Base-by-base conservation (phyloP, 75 land plant genomes). In the Selaginella tamariscina region DNA sequence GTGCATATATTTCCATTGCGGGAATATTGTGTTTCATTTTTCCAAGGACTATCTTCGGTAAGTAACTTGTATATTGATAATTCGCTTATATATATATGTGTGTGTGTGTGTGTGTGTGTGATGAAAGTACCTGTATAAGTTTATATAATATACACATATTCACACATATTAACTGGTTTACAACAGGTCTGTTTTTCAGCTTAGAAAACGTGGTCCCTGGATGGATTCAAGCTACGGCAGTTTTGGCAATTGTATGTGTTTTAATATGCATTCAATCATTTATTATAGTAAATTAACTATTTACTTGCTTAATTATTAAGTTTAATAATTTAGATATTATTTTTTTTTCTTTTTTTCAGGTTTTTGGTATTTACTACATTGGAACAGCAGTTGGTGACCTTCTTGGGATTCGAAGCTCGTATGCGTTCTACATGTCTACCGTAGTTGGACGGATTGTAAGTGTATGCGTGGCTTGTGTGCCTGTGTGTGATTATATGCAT, bases 281-380 rank as follows among this genome's bases (percentile, higher is more conserved):
- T n/a, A n/a, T n/a, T n/a, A n/a, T n/a, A n/a, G n/a, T n/a, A n/a
- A n/a, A n/a, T n/a, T n/a, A n/a, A n/a, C n/a, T n/a, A n/a, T n/a
- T n/a, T n/a, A n/a, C n/a, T n/a, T n/a, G n/a, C n/a, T n/a, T n/a
- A n/a, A n/a, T n/a, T n/a, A n/a, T n/a, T n/a, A n/a, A n/a, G n/a
- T n/a, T n/a, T n/a, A n/a, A n/a, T n/a, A n/a, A n/a, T n/a, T n/a
- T n/a, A n/a, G n/a, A n/a, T n/a, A n/a, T n/a, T n/a, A n/a, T n/a
- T n/a, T n/a, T n/a, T n/a, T n/a, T n/a, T n/a, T n/a, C n/a, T n/a
- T 5, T 15, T 39, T 39, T 75, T 33, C 60, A 77, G 79, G 79
- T 77, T 31, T 77, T 77, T 69, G 79, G 79, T 32, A 65, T 77
- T 23, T 77, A 77, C 54, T 77, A 77, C 64, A 68, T 77, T 21